These are phyloP conservation scores for Gamsiella multidivaricata DNA, from an alignment of 192 early-diverging fungal genomes.

Conservation along the genomic window DNA sequence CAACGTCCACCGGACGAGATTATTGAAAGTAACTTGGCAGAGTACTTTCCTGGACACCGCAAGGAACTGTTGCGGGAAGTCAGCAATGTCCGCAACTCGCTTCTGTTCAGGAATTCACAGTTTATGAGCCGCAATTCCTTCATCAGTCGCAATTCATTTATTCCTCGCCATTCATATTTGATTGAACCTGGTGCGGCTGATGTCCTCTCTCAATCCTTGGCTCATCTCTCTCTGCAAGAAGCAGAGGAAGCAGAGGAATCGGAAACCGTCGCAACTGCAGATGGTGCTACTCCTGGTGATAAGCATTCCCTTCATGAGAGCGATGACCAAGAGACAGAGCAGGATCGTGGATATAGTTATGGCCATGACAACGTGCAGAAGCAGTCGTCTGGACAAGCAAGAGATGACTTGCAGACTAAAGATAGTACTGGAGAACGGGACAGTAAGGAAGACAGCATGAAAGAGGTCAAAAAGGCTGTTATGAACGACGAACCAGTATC, in stretches of 20 bases:
- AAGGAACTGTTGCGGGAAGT: slow-evolving; percentile 52
- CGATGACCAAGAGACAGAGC: no score
- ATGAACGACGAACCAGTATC: not conserved
- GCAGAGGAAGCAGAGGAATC: slow-evolving; percentile 45
- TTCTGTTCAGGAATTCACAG: slow-evolving; percentile 44
- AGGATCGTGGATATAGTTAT: no score
- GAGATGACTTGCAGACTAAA: no score
- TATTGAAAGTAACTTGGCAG: slow-evolving; percentile 90
- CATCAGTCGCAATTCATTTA: slow-evolving; percentile 51
- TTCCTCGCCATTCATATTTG: slow-evolving; percentile 53
- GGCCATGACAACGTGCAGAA: no score
- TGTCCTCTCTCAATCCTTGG: slow-evolving; percentile 43
- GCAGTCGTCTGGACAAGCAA: no score
- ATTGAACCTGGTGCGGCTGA: slow-evolving; percentile 50
- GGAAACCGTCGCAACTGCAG: not conserved
- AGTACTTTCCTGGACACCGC: slow-evolving; percentile 85
- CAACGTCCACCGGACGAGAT: slow-evolving; percentile 94
- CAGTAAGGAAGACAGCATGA: slow-evolving; percentile 8
- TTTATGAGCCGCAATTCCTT: slow-evolving; percentile 46
- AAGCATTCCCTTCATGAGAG: no score
- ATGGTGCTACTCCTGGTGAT: no score
- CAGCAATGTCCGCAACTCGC: slow-evolving; percentile 48
- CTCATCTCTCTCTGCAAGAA: slow-evolving; percentile 43
- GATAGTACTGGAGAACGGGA: not conserved
- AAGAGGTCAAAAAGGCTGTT: slow-evolving; percentile 19